phyloP scores from a whole-genome alignment of 805 yeast genomes.

The Ogataea philodendri region DNA sequence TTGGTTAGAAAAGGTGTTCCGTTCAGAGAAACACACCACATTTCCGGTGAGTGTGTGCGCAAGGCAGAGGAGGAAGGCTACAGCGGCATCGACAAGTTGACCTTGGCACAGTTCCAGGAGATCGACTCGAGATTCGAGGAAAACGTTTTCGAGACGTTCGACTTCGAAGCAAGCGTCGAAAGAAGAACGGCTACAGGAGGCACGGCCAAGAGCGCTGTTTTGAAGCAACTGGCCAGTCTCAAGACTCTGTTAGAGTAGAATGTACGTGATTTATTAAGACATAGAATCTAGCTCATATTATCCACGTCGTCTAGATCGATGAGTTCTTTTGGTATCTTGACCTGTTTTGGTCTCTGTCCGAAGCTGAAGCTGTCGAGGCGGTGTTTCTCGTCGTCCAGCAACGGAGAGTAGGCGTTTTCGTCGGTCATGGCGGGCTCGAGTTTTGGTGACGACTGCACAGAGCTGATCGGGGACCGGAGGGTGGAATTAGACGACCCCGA shows the following conservation, averaged over 20 bases:
- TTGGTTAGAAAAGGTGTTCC: slow-evolving; percentile 98
- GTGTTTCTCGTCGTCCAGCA: slow-evolving; percentile 8
- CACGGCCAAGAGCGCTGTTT: slow-evolving; percentile 88
- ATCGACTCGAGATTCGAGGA: slow-evolving; percentile 78
- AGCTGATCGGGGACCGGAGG: slow-evolving; percentile 6
- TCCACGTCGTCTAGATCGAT: slow-evolving; percentile 24
- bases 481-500: slow-evolving; percentile 4
- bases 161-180: slow-evolving; percentile 93
- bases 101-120: slow-evolving; percentile 69
- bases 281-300: slow-evolving; percentile 1
- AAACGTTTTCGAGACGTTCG: slow-evolving; percentile 82
- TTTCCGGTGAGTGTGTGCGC: slow-evolving; percentile 96
- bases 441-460: slow-evolving; percentile 11
- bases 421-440: slow-evolving; percentile 10
- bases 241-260: slow-evolving; percentile 23
- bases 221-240: slow-evolving; percentile 55
- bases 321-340: slow-evolving; percentile 10
- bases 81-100: slow-evolving; percentile 82
- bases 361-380: slow-evolving; percentile 18
- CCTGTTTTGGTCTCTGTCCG: slow-evolving; percentile 4
- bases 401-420: slow-evolving; percentile 5
- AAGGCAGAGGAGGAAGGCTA: slow-evolving; percentile 75
- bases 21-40: slow-evolving; percentile 98
- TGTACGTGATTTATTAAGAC: background rate
- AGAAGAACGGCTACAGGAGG: slow-evolving; percentile 97